Evolutionary conservation across 371 early-diverging fungal genomes (phyloP).

Genomic region (Mortierella sp.): DNA sequence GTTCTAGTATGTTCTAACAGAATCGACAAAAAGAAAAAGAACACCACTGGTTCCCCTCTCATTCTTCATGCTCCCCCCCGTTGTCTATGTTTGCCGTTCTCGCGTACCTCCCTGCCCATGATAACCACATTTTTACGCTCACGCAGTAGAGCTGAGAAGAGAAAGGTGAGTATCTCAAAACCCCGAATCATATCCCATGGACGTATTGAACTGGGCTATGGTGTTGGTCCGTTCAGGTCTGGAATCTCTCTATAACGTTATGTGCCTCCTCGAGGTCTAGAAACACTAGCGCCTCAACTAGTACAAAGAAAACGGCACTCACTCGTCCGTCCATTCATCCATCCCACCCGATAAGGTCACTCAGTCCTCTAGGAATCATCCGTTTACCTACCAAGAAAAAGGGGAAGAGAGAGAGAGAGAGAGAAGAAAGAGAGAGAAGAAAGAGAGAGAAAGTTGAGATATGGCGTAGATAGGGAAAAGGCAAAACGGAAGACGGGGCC

Average conservation of each 20-base stretch:
- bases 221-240: background rate
- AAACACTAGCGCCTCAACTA: background rate
- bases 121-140: background rate
- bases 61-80: background rate
- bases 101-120: background rate
- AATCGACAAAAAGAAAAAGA: background rate
- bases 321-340: background rate
- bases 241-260: slow-evolving; percentile 2
- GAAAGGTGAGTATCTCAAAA: no score
- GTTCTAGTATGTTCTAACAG: background rate
- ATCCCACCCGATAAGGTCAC: background rate
- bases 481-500: background rate
- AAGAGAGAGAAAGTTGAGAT: background rate
- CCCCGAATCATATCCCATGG: background rate
- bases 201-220: background rate
- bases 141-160: no score
- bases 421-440: background rate
- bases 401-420: background rate
- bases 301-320: background rate
- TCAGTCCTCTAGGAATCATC: background rate
- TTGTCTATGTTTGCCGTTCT: background rate
- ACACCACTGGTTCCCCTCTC: background rate
- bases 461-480: background rate
- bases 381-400: background rate
- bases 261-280: background rate